Base-by-base conservation (phyloP, 2,329 filamentous ascomycete genomes). In the Pseudocercospora macadamiae region DNA sequence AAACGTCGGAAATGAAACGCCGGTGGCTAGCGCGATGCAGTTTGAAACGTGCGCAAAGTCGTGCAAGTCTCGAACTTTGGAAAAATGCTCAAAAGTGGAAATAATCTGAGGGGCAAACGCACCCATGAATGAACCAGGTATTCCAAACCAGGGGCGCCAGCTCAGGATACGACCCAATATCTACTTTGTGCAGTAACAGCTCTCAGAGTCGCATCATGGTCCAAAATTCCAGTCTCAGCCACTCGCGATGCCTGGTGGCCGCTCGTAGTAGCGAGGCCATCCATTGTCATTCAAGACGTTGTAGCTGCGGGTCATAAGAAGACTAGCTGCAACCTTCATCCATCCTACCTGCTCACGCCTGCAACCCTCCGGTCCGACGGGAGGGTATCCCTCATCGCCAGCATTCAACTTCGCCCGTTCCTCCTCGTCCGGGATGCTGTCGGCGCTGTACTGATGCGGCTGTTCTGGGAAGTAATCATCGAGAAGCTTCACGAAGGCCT, bases 401-500 rank as follows among this genome's bases (percentile, higher is more conserved):
- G 39, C 12, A 19, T 56, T 51, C 9, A 36, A 21, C 25, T 9
- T 4, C 6, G 8, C 25, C 25, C 44, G 42, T 23, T 9, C 10
- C 19, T 18, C 19, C 5, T 49, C 54, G 21, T 56, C 54, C 3
- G 42, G 28, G 3, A 49, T 36, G 3, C 49, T 16, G 9, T 56
- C 54, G 2, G 19, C 28, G 23, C 19, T 34, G 18, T 21, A 44
- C 18, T 28, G 54, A 3, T 37, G 1, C 14, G 18, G 3, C 2
- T 36, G 14, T 2, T 56, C 54, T 3, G 2, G 7, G n/a, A n/a
- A 56, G 2, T 51, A 9, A 30, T 21, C 1, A 16, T 56, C 54
- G 10, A 56, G 18, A 12, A 57, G n/a, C 36, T 57, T 57, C 3
- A 57, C 47, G 23, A 37, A 56, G 7, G 54, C 54, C 21, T 19